Conservation (phyloP, 1,284 basidiomycete species). For the Lentinus polychrous region DNA sequence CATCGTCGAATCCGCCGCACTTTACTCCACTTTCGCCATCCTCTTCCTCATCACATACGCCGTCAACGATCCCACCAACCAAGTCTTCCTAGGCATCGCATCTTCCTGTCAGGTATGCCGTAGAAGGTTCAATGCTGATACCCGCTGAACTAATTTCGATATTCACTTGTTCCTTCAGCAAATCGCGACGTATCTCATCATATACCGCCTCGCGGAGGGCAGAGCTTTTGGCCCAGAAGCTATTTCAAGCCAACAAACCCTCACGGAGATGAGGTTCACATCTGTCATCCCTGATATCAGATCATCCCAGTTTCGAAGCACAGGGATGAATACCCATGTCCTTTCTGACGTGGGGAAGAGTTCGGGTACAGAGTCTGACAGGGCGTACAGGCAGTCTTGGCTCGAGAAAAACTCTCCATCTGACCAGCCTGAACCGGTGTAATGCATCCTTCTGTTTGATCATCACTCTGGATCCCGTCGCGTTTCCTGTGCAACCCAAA, state of each 20-base stretch:
- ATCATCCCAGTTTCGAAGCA: no score
- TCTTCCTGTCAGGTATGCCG: constrained; percentile 5
- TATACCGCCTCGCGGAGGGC: constrained; percentile 20
- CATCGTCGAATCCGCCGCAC: constrained; percentile 4
- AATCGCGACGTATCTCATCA: constrained; percentile 36
- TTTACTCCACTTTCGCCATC: constrained; percentile 29
- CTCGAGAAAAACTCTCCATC: no score
- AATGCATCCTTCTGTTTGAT: no score
- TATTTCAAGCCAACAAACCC: not conserved
- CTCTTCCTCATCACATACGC: constrained; percentile 33
- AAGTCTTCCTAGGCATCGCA: constrained; percentile 6
- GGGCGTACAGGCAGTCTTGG: no score
- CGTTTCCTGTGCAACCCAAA: no score
- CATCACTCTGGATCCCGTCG: no score
- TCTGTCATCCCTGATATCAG: not conserved
- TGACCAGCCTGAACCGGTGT: no score
- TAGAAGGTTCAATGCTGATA: not conserved
- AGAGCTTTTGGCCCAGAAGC: constrained; percentile 13
- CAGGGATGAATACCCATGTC: no score
- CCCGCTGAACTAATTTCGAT: not conserved
- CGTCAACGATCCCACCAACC: constrained; percentile 8
- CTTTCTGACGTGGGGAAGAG: no score
- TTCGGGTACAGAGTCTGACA: no score
- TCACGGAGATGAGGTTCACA: not conserved
- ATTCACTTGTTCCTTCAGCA: constrained; percentile 21